A percentile compares a stretch with the other conserved stretches of the same genome.
These are phyloP conservation scores for Didymella keratinophila DNA, from an alignment of 2,329 filamentous ascomycete species.

Conservation along the genomic window DNA sequence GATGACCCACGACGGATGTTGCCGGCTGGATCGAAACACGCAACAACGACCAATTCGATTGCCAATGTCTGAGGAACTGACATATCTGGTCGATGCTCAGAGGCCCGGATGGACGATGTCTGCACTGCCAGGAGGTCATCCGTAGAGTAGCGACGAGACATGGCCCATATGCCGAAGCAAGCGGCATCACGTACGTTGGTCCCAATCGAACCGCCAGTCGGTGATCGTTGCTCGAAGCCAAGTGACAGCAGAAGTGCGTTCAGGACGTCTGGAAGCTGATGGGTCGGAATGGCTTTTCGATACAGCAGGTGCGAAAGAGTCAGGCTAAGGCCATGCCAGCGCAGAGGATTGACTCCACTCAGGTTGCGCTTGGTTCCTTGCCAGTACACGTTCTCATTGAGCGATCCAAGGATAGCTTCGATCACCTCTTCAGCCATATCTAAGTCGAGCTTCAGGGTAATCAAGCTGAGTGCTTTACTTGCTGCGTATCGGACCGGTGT, in stretches of 20 bases:
- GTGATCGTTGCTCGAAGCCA: slow-evolving; percentile 85
- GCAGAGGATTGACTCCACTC: slow-evolving; percentile 77
- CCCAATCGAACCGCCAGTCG: slow-evolving; percentile 84
- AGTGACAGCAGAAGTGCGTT: slow-evolving; percentile 80
- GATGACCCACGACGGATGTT: slow-evolving; percentile 94
- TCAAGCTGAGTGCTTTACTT: slow-evolving; percentile 89
- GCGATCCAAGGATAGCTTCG: slow-evolving; percentile 78
- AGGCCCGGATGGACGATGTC: slow-evolving; percentile 53
- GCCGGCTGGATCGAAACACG: slow-evolving; percentile 86
- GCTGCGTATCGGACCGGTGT: slow-evolving; percentile 89
- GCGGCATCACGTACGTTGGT: slow-evolving; percentile 93
- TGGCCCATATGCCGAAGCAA: slow-evolving; percentile 94
- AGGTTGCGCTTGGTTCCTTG: slow-evolving; percentile 67
- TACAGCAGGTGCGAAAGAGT: slow-evolving; percentile 88
- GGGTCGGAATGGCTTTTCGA: slow-evolving; percentile 76
- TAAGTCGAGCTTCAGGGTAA: slow-evolving; percentile 79
- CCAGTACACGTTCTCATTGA: slow-evolving; percentile 69
- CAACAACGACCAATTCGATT: slow-evolving; percentile 79
- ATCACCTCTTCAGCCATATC: slow-evolving; percentile 88
- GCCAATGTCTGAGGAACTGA: slow-evolving; percentile 77
- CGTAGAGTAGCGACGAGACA: slow-evolving; percentile 87
- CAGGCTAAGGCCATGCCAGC: slow-evolving; percentile 92
- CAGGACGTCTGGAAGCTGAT: slow-evolving; percentile 75
- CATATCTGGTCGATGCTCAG: slow-evolving; percentile 49
- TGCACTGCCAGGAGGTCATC: slow-evolving; percentile 74